Base-by-base conservation (phyloP, 169 alveolate genomes). In the Eimeria tenella region DNA sequence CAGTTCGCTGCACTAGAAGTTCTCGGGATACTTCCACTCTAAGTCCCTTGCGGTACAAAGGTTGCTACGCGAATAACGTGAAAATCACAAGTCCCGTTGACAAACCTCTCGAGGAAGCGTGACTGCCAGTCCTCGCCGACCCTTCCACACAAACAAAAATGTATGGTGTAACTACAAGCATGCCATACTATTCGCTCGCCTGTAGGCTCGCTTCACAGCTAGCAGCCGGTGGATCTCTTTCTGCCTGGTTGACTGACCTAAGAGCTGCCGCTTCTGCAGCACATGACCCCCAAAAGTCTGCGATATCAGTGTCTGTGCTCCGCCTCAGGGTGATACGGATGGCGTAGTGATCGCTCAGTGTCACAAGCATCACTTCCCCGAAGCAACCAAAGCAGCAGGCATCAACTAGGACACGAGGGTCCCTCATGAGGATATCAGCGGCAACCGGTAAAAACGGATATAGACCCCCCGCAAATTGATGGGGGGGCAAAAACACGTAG, bases 311-410 rank as follows among this genome's bases (percentile, higher is more conserved):
- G 81, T 84, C 92, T 21, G 92, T 84, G 92, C 95, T 96, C 52
- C 96, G 96, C 73, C 96, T 89, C 70, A 97, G 96, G 68, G 96
- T 96, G 82, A 97, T 96, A 73, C 96, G 96, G 50, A 97, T 95
- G 56, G 98, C 99, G 82, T 97, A 97, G 94, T 97, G 99, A 65
- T 97, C 98, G 19, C 98, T 97, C 65, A 97, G 95, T 5, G 99
- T 97, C 82, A 97, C 98, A 55, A 97, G 96, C 96, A 96, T 96
- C 17, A 97, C 97, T 92, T 96, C 96, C 74, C 97, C 97, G 23
- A 94, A 94, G 87, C 96, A 94, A 23, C 97, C 97, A 42, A 94
- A 95, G 74, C 97, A 95, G 93, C 96, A 95, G 21, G 94, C 94
- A 21, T 90, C 94, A 21, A 90, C 94, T 42, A 90, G 86, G 83